Percentiles rank a stretch among this genome's conserved stretches.
Conservation (phyloP, 805 yeast species). For the Sugiyamaella marilandica region DNA sequence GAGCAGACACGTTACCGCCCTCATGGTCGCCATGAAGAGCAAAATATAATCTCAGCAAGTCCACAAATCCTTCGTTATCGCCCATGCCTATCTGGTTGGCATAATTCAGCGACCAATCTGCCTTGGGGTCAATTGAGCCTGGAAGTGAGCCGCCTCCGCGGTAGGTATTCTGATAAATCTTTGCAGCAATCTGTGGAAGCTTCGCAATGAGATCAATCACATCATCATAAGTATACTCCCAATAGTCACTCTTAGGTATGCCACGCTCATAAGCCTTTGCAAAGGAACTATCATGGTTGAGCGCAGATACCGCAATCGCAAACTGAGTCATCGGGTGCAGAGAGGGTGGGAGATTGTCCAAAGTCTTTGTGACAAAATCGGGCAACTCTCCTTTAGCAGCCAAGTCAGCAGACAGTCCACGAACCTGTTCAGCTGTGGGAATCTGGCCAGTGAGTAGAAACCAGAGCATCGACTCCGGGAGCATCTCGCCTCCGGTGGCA, state of each 20-base stretch:
- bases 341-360: slow-evolving; percentile 59
- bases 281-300: slow-evolving; percentile 66
- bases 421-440: slow-evolving; percentile 57
- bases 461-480: slow-evolving; percentile 69
- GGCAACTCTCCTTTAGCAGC: slow-evolving; percentile 66
- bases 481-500: slow-evolving; percentile 51
- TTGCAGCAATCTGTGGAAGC: slow-evolving; percentile 70
- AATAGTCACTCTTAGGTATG: slow-evolving; percentile 61
- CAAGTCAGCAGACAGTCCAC: slow-evolving; percentile 52
- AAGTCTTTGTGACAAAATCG: slow-evolving; percentile 52
- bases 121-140: slow-evolving; percentile 48
- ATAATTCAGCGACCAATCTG: slow-evolving; percentile 72
- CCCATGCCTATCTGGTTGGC: slow-evolving; percentile 60
- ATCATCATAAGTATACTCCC: slow-evolving; percentile 75
- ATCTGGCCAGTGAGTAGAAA: slow-evolving; percentile 67
- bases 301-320: slow-evolving; percentile 67
- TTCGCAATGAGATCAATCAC: slow-evolving; percentile 63
- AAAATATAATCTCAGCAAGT: slow-evolving; percentile 65
- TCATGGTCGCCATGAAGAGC: slow-evolving; percentile 78
- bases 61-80: slow-evolving; percentile 46
- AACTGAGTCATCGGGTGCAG: slow-evolving; percentile 84
- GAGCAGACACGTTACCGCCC: slow-evolving; percentile 82
- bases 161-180: slow-evolving; percentile 61
- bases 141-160: slow-evolving; percentile 46
- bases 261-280: slow-evolving; percentile 71